These are phyloP conservation scores for Asterella californica DNA, from an alignment of 225 moss, liverwort and hornwort species.

Conservation along the genomic window DNA sequence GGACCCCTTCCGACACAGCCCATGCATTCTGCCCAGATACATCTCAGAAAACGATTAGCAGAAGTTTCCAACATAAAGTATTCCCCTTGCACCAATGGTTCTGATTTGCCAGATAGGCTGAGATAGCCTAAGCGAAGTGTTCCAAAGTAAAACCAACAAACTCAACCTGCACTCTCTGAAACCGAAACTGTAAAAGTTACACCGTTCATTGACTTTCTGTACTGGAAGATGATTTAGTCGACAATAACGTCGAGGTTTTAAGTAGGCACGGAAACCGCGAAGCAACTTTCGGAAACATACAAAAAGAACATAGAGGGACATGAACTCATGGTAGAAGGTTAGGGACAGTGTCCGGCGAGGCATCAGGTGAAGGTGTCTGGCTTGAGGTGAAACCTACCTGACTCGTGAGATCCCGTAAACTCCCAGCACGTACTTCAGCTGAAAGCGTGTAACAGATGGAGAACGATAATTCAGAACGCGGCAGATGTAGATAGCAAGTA, in stretches of 20 bases:
- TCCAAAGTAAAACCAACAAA: neutral
- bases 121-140: neutral
- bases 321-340: neutral
- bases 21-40: neutral
- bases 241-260: neutral
- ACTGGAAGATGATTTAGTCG: neutral
- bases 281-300: neutral
- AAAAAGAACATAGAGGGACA: neutral
- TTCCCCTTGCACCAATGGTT: neutral
- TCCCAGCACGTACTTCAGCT: neutral
- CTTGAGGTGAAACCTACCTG: neutral
- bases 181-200: neutral
- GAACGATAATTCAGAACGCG: neutral
- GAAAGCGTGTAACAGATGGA: neutral
- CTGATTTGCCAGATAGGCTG: neutral
- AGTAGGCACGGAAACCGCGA: neutral
- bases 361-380: neutral
- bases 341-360: neutral
- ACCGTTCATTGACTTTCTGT: neutral
- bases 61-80: neutral
- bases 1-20: neutral
- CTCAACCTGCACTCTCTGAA: neutral
- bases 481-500: neutral
- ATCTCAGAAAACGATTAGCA: neutral
- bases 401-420: neutral